Conservation (phyloP, 2,329 filamentous ascomycete genomes). For the Aspergillus fischeri region DNA sequence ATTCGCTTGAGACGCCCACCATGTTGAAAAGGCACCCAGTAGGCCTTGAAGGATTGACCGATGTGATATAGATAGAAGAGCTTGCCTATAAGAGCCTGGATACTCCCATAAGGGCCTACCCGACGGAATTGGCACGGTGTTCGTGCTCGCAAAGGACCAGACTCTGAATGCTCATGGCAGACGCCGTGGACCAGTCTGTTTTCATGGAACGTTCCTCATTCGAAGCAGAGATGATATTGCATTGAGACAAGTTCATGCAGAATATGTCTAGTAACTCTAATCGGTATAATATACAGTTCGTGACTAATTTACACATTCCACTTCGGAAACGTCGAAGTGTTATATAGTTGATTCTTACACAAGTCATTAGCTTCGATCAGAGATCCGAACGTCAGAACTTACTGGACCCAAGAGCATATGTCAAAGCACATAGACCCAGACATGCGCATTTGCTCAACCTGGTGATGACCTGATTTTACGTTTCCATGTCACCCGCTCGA, state of each 20-base stretch:
- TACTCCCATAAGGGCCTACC: background rate
- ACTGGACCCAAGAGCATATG: background rate
- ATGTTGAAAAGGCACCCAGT: background rate
- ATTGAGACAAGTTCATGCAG: background rate
- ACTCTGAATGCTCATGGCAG: background rate
- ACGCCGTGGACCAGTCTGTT: background rate
- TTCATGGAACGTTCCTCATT: background rate
- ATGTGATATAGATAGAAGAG: background rate
- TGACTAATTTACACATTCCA: conserved; percentile 1
- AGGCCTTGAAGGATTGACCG: background rate
- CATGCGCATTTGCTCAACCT: conserved; percentile 38
- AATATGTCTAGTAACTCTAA: background rate
- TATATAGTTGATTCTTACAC: background rate
- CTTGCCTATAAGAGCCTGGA: background rate
- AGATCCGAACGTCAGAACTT: background rate
- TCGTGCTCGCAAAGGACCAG: background rate
- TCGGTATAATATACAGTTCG: conserved; percentile 1
- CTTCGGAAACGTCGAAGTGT: background rate
- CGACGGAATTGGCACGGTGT: too few species aligned
- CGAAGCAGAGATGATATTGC: background rate
- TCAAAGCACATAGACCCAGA: conserved; percentile 37
- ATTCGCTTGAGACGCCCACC: background rate
- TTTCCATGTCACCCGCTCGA: conserved; percentile 16
- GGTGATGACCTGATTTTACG: conserved; percentile 21
- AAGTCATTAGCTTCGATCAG: background rate